These are phyloP conservation scores for Uronychia setigera DNA, from an alignment of 73 alveolate genomes.

Conservation along the genomic window DNA sequence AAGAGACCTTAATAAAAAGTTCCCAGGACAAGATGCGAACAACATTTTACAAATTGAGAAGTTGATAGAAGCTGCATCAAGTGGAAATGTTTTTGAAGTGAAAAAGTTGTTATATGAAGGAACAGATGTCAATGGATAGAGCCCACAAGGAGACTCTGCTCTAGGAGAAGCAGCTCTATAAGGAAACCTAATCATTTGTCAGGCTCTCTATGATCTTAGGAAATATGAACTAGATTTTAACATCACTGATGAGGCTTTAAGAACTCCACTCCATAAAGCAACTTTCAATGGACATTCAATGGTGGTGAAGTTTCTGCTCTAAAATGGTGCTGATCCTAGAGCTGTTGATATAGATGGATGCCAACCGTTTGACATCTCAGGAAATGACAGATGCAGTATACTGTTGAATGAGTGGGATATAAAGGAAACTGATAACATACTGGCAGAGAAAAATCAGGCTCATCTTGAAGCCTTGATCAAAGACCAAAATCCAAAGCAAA, in stretches of 20 bases:
- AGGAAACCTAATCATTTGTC: not conserved
- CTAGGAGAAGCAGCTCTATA: not conserved
- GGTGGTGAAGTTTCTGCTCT: conserved; percentile 31
- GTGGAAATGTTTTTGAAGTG: not conserved
- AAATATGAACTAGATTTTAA: conserved; percentile 34
- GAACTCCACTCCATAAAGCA: conserved; percentile 94
- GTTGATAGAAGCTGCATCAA: not conserved
- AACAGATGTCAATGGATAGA: not conserved
- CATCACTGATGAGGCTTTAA: conserved; percentile 74
- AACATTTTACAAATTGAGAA: not conserved
- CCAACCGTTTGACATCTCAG: not conserved
- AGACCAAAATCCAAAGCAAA: not conserved
- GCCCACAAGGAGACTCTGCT: not conserved
- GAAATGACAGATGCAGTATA: not conserved
- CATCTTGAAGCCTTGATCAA: not conserved
- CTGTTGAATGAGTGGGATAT: not conserved
- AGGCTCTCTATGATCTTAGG: not conserved
- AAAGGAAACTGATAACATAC: not conserved
- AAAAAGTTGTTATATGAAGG: not conserved
- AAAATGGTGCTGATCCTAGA: not conserved
- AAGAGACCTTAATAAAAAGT: not conserved
- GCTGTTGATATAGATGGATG: not conserved
- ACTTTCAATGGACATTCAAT: conserved; percentile 83
- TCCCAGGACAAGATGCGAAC: not conserved
- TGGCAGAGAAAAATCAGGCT: not conserved